Evolutionary conservation across 176 grass and related monocot species (phyloP).

Genomic region (barley (Hordeum vulgare)): DNA sequence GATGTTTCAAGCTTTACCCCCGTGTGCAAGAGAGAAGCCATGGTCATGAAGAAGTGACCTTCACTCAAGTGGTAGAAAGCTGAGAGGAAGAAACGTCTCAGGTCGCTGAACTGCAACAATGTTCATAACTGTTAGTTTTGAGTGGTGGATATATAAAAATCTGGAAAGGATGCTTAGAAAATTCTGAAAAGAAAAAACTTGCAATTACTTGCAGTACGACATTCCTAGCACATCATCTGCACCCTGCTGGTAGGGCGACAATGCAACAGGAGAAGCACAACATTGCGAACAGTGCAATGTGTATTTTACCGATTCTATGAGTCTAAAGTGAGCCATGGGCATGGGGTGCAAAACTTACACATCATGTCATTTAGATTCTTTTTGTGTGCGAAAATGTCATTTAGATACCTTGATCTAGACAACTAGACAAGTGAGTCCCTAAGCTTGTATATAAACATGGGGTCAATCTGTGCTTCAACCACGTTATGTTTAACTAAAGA

Average conservation of each 20-base stretch:
- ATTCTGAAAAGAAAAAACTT: neutral
- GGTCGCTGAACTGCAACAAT: constrained; percentile 52
- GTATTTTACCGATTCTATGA: neutral
- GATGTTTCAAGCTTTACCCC: constrained; percentile 76
- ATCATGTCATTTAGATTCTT: neutral
- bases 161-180: neutral
- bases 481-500: neutral
- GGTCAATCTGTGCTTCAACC: neutral
- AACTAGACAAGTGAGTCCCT: neutral
- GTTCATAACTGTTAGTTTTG: neutral
- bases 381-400: neutral
- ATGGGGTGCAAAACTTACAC: neutral
- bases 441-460: neutral
- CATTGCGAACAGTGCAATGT: neutral
- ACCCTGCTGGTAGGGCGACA: neutral
- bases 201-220: neutral
- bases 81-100: constrained; percentile 80
- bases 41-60: constrained; percentile 77
- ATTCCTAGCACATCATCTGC: neutral
- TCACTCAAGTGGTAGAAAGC: constrained; percentile 75
- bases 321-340: neutral
- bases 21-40: constrained; percentile 87
- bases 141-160: neutral
- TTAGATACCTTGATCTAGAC: neutral
- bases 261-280: neutral